Base-by-base conservation (phyloP, 2,329 filamentous ascomycete species). In the Xylariaceae sp. region DNA sequence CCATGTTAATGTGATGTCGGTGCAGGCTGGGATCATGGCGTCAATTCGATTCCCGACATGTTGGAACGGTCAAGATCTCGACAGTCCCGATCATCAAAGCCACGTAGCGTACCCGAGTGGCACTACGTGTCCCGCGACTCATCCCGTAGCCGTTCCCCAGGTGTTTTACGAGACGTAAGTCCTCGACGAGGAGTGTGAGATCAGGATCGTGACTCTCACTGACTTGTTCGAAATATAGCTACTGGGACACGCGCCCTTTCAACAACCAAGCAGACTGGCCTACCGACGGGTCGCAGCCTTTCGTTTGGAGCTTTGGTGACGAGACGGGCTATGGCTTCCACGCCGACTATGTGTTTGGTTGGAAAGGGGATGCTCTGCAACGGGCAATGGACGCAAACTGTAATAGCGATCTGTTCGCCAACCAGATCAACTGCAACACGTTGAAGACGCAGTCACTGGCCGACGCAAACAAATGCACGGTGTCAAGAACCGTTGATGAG, bases 291-390 rank as follows among this genome's bases (percentile, higher is more conserved):
- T 61, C 58, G 5, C 62, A 65, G 55, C 63, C 65, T 2, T 65
- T 67, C 53, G 62, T 66, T 19, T 65, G 62, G 59, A 61, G 55
- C 15, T 66, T 60, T 40, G 63, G 62, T 17, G 64, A 66, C 49
- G 42, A 52, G 18, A 44, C 40, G 1, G 52, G 69, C 10, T 69
- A 66, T 49, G 68, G 68, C 1, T 65, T 67, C 42, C 69, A 71
- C 50, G 68, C 65, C 6, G 70, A 73, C 48, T 73, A 71, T 48
- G 60, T 72, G 1, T 71, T 71, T 47, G 68, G 68, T 9, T 71
- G 69, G 69, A 68, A 71, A 52, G 68, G 68, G 45, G 67, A 72
- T 45, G 58, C 68, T 1, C 62, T 72, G 38, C 70, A 72, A 58
- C 63, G 61, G 6, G 65, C 66, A 10, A 63, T 68, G 56, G 64